A percentile compares a stretch with the other conserved stretches of the same genome.
These are phyloP conservation scores for Ambrosia artemisiifolia DNA, from an alignment of 129 eudicot species.

Conservation along the genomic window DNA sequence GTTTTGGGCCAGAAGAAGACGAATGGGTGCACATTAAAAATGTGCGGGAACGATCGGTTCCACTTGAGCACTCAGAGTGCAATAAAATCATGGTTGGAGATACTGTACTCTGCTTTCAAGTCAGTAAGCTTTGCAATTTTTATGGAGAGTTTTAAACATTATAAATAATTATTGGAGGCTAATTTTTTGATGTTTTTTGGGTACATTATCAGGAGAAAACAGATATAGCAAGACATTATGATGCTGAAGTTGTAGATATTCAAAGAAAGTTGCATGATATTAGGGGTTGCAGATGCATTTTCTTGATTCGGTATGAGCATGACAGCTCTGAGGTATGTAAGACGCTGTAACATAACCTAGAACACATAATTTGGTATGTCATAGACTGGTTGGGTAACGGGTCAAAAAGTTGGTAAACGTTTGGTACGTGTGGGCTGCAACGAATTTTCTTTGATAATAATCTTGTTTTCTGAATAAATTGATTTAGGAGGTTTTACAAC, in stretches of 20 bases:
- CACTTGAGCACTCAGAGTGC: conserved; percentile 77
- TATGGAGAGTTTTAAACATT: neutral
- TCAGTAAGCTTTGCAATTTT: conserved; percentile 20
- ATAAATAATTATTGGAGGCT: neutral
- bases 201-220: conserved; percentile 50
- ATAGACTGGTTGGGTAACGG: neutral
- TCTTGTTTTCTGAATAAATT: too few species aligned
- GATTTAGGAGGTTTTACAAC: too few species aligned
- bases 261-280: conserved; percentile 76
- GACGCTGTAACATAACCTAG: neutral
- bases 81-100: conserved; percentile 64
- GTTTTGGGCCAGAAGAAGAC: conserved; percentile 54
- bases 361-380: neutral
- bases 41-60: conserved; percentile 69
- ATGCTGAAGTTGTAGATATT: conserved; percentile 61
- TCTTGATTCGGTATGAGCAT: conserved; percentile 63
- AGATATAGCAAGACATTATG: conserved; percentile 68
- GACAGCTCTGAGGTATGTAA: conserved; percentile 60
- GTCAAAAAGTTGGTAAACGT: too few species aligned
- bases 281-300: conserved; percentile 86
- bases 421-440: too few species aligned
- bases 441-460: too few species aligned
- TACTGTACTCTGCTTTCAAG: conserved; percentile 78
- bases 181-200: neutral
- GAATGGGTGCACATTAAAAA: conserved; percentile 74